These are phyloP conservation scores for Puya raimondii DNA, from an alignment of 176 grass and related monocot genomes.

Conservation along the genomic window DNA sequence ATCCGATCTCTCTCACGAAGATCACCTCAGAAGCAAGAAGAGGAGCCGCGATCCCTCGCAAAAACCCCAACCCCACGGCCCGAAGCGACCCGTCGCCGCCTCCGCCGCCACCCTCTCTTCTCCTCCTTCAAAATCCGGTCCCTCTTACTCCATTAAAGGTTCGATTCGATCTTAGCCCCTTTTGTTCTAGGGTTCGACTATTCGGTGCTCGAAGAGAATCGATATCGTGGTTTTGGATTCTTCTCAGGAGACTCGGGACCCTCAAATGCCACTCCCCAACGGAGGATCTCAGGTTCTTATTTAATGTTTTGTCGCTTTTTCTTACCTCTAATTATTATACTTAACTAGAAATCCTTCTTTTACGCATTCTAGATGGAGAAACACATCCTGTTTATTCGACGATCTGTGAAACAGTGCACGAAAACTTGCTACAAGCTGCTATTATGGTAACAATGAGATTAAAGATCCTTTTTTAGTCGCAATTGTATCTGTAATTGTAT, in stretches of 20 bases:
- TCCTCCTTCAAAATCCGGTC: constrained; percentile 4
- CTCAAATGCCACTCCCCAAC: not conserved
- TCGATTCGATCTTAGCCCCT: not conserved
- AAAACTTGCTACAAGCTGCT: constrained; percentile 27
- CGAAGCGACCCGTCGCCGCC: constrained; percentile 6
- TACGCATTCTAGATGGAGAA: constrained; percentile 29
- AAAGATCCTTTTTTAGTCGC: not conserved
- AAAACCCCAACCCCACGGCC: constrained; percentile 18
- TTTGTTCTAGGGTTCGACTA: not conserved
- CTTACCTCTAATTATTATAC: too few relatives aligned
- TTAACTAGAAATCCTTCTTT: not conserved
- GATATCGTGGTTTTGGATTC: not conserved
- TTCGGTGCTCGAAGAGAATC: not conserved
- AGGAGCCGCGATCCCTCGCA: constrained; percentile 11
- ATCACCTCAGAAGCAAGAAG: constrained; percentile 17
- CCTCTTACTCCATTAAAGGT: not conserved
- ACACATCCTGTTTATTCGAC: constrained; percentile 36
- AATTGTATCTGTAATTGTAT: not conserved
- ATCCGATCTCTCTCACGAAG: constrained; percentile 39
- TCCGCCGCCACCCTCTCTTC: not conserved
- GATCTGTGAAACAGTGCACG: constrained; percentile 26
- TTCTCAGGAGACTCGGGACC: not conserved
- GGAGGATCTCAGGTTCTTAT: not conserved
- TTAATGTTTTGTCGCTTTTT: not conserved
- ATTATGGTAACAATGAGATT: constrained; percentile 1